Evolutionary conservation across 345 rosid species (phyloP).

Genomic region (Isatis tinctoria): DNA sequence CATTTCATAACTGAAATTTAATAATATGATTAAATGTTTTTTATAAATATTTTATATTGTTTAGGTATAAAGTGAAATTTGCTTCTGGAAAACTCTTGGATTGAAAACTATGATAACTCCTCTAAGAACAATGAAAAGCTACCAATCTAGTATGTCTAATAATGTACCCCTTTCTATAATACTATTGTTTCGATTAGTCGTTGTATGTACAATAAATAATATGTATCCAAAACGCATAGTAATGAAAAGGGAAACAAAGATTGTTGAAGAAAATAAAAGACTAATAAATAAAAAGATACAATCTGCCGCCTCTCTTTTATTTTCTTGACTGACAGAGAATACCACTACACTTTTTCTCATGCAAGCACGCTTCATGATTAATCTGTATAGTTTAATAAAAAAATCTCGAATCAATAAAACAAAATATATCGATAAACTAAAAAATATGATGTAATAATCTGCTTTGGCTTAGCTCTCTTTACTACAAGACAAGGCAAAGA

Average conservation of each 20-base stretch:
- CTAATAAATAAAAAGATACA: background rate
- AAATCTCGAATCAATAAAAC: background rate
- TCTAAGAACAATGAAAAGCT: too few species aligned
- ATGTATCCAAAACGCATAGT: background rate
- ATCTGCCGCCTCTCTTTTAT: conserved; percentile 39
- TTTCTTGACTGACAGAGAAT: conserved; percentile 65
- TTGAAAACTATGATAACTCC: too few species aligned
- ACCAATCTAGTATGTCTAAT: background rate
- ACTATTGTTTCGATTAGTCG: conserved; percentile 23
- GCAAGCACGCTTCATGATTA: conserved; percentile 60
- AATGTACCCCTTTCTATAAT: background rate
- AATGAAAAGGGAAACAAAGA: background rate
- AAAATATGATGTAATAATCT: conserved; percentile 35
- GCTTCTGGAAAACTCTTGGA: too few species aligned
- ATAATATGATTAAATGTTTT: too few species aligned
- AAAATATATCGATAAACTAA: conserved; percentile 11
- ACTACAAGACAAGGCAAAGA: conserved; percentile 41
- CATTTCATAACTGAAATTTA: too few species aligned
- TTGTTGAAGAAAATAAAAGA: background rate
- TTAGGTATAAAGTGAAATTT: too few species aligned
- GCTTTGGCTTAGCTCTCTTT: conserved; percentile 26
- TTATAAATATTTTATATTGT: too few species aligned
- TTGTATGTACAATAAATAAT: conserved; percentile 18
- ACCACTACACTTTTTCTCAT: conserved; percentile 71
- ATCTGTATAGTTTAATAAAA: background rate